A percentile compares a stretch with the other conserved stretches of the same genome.
Conservation (phyloP, 805 yeast genomes). For the Monosporozyma aerobia region DNA sequence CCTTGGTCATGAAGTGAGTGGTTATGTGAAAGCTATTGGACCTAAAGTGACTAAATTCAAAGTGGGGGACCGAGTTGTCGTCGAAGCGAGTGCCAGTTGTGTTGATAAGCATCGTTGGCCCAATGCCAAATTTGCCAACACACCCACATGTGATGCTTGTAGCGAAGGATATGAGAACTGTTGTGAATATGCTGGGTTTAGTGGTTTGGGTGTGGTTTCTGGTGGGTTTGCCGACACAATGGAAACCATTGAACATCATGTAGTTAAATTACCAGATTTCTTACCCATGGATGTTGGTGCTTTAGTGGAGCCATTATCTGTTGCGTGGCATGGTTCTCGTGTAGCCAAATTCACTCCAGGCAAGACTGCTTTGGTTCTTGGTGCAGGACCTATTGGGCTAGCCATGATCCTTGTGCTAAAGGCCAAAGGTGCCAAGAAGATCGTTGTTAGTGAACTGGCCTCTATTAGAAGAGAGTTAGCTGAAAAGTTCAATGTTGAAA, state of each 20-base stretch:
- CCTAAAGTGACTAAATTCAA: conserved; percentile 35
- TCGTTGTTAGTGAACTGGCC: conserved; percentile 46
- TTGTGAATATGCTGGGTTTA: conserved; percentile 40
- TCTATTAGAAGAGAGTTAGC: conserved; percentile 42
- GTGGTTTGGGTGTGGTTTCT: conserved; percentile 47
- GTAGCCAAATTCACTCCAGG: conserved; percentile 39
- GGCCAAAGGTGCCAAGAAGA: conserved; percentile 38
- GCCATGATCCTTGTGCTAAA: conserved; percentile 49
- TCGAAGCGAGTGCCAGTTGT: conserved; percentile 54
- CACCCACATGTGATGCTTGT: conserved; percentile 28
- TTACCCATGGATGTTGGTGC: conserved; percentile 48
- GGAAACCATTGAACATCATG: conserved; percentile 34
- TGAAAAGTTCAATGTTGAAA: conserved; percentile 37
- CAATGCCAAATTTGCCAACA: conserved; percentile 18
- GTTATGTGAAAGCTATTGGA: conserved; percentile 39
- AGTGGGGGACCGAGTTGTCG: conserved; percentile 50
- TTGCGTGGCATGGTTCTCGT: conserved; percentile 48
- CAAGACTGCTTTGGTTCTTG: conserved; percentile 41
- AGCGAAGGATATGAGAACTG: conserved; percentile 44
- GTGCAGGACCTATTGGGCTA: conserved; percentile 58
- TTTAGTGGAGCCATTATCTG: conserved; percentile 48
- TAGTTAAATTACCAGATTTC: conserved; percentile 34
- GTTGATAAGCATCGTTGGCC: conserved; percentile 35
- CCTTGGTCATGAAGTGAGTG: conserved; percentile 49
- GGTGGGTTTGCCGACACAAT: conserved; percentile 48